A percentile compares a stretch with the other conserved stretches of the same genome.
Conservation (phyloP, 1,284 basidiomycete genomes). For the Apiotrichum siamense region DNA sequence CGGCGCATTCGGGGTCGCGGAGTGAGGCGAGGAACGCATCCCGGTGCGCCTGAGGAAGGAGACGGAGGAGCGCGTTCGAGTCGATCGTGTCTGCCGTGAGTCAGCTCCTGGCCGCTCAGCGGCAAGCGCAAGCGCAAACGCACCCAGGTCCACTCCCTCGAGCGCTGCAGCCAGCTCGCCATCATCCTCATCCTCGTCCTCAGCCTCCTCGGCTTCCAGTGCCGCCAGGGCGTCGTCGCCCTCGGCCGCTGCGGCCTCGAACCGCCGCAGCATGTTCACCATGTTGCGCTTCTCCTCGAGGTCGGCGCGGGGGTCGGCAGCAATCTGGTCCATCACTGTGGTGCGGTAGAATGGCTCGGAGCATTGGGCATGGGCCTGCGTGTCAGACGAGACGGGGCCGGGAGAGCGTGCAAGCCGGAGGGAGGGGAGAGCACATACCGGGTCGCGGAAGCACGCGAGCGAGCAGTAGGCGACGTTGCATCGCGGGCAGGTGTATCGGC, state of each 20-base stretch:
- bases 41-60: constrained; percentile 38
- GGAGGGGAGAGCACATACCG: constrained; percentile 27
- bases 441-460: constrained; percentile 39
- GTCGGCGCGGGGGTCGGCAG: constrained; percentile 29
- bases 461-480: constrained; percentile 47
- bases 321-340: constrained; percentile 36
- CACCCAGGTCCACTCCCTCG: constrained; percentile 38
- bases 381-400: too few species aligned
- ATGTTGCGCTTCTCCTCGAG: constrained; percentile 40
- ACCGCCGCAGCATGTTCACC: constrained; percentile 44
- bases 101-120: too few species aligned
- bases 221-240: constrained; percentile 23
- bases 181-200: constrained; percentile 29
- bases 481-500: constrained; percentile 45
- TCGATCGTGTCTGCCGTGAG: constrained; percentile 37
- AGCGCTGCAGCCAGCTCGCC: constrained; percentile 26
- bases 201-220: constrained; percentile 23
- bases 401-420: too few species aligned
- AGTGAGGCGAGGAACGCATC: constrained; percentile 40
- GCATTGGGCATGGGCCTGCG: constrained; percentile 43
- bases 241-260: constrained; percentile 36
- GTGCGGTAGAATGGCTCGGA: constrained; percentile 46
- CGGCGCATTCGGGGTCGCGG: constrained; percentile 34
- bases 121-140: too few species aligned
- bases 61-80: constrained; percentile 41